These are phyloP conservation scores for Penicillium maclennaniae DNA, from an alignment of 495 filamentous ascomycete genomes.

Conservation along the genomic window DNA sequence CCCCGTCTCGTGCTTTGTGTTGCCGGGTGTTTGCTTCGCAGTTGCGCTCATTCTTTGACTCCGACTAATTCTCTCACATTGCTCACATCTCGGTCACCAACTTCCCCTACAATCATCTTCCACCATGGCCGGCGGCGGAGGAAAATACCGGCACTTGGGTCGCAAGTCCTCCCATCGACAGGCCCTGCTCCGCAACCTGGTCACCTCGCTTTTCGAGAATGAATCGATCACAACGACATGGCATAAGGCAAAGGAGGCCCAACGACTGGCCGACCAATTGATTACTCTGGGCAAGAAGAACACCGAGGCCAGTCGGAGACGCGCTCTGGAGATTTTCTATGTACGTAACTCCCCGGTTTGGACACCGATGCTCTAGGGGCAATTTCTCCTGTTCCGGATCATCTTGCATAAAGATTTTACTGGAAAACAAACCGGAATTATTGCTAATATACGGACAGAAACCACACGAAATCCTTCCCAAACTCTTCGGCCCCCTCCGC, in stretches of 20 bases:
- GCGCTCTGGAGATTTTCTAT: slow-evolving; percentile 72
- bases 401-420: neutral
- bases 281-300: slow-evolving; percentile 91
- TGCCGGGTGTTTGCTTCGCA: neutral
- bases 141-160: slow-evolving; percentile 82
- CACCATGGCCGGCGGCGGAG: slow-evolving; percentile 77
- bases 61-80: neutral
- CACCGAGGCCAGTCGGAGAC: slow-evolving; percentile 66
- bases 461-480: slow-evolving; percentile 68
- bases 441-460: slow-evolving; percentile 33
- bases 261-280: slow-evolving; percentile 85
- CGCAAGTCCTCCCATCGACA: slow-evolving; percentile 82
- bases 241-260: slow-evolving; percentile 95
- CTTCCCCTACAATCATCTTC: neutral
- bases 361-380: neutral
- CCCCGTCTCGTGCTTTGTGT: neutral
- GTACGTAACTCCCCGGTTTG: slow-evolving; percentile 49
- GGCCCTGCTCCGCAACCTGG: slow-evolving; percentile 91
- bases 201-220: slow-evolving; percentile 89
- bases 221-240: slow-evolving; percentile 93
- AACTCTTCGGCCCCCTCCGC: slow-evolving; percentile 79
- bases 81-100: neutral
- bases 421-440: neutral
- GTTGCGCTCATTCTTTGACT: neutral
- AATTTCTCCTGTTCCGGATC: neutral